A percentile compares a stretch with the other conserved stretches of the same genome.
phyloP scores from a whole-genome alignment of 2,329 filamentous ascomycete species.

The Ophiostoma angusticollis region DNA sequence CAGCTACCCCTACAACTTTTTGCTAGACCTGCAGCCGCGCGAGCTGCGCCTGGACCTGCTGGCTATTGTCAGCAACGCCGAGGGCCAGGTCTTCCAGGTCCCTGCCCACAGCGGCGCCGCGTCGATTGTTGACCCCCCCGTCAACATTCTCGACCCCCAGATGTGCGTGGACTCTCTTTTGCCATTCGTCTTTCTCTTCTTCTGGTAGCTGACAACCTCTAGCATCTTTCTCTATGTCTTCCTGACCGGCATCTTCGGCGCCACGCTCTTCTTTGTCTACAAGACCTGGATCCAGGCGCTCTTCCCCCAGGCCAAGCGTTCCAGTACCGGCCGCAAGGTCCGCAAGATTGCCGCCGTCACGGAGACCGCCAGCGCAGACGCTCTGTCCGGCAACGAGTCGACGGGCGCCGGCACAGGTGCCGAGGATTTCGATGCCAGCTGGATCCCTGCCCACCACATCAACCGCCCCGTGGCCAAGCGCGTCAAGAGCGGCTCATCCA shows the following conservation, averaged over 20 bases:
- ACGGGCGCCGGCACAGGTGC: slow-evolving; percentile 55
- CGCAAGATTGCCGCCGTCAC: slow-evolving; percentile 42
- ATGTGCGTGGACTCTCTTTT: slow-evolving; percentile 39
- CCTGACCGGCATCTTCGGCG: slow-evolving; percentile 64
- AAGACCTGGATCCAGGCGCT: slow-evolving; percentile 94
- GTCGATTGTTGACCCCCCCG: slow-evolving; percentile 48
- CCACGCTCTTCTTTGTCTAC: slow-evolving; percentile 91
- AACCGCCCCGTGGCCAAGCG: slow-evolving; percentile 66
- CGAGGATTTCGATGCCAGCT: slow-evolving; percentile 72
- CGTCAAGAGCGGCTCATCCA: slow-evolving; percentile 44
- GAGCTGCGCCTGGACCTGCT: slow-evolving; percentile 68
- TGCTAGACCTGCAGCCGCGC: slow-evolving; percentile 84
- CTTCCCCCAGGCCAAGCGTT: slow-evolving; percentile 78
- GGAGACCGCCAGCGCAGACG: slow-evolving; percentile 30
- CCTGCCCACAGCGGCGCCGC: slow-evolving; percentile 72
- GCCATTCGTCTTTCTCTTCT: neutral
- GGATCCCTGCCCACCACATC: slow-evolving; percentile 84
- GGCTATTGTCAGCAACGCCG: slow-evolving; percentile 53
- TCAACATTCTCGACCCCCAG: slow-evolving; percentile 18
- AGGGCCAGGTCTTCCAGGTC: slow-evolving; percentile 61
- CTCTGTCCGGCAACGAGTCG: slow-evolving; percentile 56
- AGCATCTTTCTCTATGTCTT: slow-evolving; percentile 98
- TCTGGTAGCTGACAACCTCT: slow-evolving; percentile 1
- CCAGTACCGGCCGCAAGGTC: slow-evolving; percentile 43
- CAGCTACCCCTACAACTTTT: slow-evolving; percentile 70